phyloP scores from a whole-genome alignment of 2,329 filamentous ascomycete genomes.

The Aspergillus sclerotialis region DNA sequence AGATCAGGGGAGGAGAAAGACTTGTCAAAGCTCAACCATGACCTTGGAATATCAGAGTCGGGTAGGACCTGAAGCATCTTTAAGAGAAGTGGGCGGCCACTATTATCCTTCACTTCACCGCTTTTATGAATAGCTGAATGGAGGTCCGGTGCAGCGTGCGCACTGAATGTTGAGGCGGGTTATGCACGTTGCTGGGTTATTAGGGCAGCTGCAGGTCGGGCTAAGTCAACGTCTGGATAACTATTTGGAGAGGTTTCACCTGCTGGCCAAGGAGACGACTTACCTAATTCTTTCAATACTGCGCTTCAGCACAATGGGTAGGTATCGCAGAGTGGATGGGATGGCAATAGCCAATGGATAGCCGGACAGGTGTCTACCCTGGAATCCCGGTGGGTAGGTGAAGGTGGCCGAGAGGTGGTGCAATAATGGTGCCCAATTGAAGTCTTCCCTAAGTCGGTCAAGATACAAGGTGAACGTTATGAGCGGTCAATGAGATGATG shows the following conservation, averaged over 20 bases:
- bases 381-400: background rate
- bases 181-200: constrained; percentile 15
- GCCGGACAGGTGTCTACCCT: background rate
- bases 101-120: constrained; percentile 18
- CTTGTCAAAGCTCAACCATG: constrained; percentile 4
- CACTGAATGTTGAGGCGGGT: constrained; percentile 4
- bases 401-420: background rate
- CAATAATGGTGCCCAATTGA: background rate
- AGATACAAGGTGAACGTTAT: too few relatives aligned
- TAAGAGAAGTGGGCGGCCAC: constrained; percentile 9
- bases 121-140: constrained; percentile 9
- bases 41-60: constrained; percentile 6
- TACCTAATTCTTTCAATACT: constrained; percentile 3
- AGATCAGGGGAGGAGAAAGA: constrained; percentile 4
- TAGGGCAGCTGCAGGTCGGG: constrained; percentile 20
- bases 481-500: too few relatives aligned
- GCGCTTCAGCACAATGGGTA: background rate
- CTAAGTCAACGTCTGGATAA: constrained; percentile 10
- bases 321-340: background rate
- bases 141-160: constrained; percentile 3
- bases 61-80: constrained; percentile 12
- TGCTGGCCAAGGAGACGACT: constrained; percentile 5
- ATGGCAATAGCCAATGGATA: background rate
- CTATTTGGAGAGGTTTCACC: constrained; percentile 18
- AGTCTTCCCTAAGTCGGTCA: too few relatives aligned